A percentile compares a stretch with the other conserved stretches of the same genome.
Conservation (phyloP, 345 rosid species). For the Acer campestre region DNA sequence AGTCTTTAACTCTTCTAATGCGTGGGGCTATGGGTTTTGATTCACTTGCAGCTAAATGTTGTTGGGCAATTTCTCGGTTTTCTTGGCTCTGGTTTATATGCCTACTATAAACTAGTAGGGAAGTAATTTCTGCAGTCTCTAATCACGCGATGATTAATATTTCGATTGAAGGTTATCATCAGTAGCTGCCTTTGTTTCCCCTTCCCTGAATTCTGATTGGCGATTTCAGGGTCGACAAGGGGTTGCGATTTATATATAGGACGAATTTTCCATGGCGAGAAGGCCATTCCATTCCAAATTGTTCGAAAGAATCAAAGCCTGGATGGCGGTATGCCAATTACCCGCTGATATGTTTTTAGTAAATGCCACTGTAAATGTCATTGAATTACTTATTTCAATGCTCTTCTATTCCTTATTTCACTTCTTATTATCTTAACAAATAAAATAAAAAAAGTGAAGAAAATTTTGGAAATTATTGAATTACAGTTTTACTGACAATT, state of each 20-base stretch:
- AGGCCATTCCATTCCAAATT: neutral
- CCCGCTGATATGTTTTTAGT: neutral
- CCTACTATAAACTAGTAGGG: constrained; percentile 79
- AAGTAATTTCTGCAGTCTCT: constrained; percentile 31
- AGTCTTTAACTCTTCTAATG: neutral
- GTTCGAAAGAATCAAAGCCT: neutral
- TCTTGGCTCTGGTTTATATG: constrained; percentile 88
- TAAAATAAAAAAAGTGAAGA: neutral
- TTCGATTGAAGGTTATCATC: constrained; percentile 5
- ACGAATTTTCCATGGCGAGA: neutral
- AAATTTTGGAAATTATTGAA: neutral
- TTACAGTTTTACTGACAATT: neutral
- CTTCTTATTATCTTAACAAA: neutral
- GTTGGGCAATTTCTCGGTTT: constrained; percentile 88
- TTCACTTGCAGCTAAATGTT: constrained; percentile 73
- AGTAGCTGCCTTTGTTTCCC: neutral
- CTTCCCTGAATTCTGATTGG: neutral
- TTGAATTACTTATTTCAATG: no score
- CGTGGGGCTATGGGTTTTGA: constrained; percentile 3
- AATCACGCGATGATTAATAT: neutral
- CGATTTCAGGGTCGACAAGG: neutral
- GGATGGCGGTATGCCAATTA: neutral
- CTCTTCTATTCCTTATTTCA: neutral
- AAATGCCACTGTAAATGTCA: constrained; percentile 11
- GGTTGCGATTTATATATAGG: neutral